Conservation (phyloP, 2,329 filamentous ascomycete species). For the Lecanicillium sp. region DNA sequence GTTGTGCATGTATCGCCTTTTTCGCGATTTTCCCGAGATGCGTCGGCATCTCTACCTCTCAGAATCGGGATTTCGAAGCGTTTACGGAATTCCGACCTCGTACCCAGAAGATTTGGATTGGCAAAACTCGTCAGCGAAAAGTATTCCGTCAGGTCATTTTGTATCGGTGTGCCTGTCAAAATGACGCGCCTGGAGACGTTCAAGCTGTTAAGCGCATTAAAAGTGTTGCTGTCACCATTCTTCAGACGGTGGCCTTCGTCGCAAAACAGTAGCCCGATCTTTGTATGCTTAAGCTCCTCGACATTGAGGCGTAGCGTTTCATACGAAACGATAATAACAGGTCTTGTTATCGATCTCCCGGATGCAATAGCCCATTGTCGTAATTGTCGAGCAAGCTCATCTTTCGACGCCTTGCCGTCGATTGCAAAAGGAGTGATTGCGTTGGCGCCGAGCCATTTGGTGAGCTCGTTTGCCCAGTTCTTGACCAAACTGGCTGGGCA, state of each 20-base stretch:
- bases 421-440: slow-evolving; percentile 91
- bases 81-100: slow-evolving; percentile 84
- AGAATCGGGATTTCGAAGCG: slow-evolving; percentile 89
- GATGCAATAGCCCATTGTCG: slow-evolving; percentile 91
- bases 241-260: slow-evolving; percentile 96
- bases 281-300: slow-evolving; percentile 79
- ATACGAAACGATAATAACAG: slow-evolving; percentile 95
- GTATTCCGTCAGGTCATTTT: slow-evolving; percentile 97
- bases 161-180: slow-evolving; percentile 91
- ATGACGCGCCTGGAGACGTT: slow-evolving; percentile 91
- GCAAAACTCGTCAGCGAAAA: slow-evolving; percentile 94
- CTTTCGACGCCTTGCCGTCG: slow-evolving; percentile 92
- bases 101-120: slow-evolving; percentile 86
- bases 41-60: slow-evolving; percentile 81
- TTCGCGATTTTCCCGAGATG: slow-evolving; percentile 71
- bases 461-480: slow-evolving; percentile 96
- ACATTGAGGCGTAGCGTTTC: slow-evolving; percentile 89
- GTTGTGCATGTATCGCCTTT: slow-evolving; percentile 75
- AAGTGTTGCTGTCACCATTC: slow-evolving; percentile 93
- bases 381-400: slow-evolving; percentile 82
- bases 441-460: slow-evolving; percentile 92
- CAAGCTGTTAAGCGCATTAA: slow-evolving; percentile 79
- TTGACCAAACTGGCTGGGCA: slow-evolving; percentile 93
- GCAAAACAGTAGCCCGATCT: slow-evolving; percentile 87
- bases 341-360: slow-evolving; percentile 81